Evolutionary conservation across 306 rosid genomes (phyloP), one percentile per base, ranked within the genome.

Genomic region (Corylus americana): DNA sequence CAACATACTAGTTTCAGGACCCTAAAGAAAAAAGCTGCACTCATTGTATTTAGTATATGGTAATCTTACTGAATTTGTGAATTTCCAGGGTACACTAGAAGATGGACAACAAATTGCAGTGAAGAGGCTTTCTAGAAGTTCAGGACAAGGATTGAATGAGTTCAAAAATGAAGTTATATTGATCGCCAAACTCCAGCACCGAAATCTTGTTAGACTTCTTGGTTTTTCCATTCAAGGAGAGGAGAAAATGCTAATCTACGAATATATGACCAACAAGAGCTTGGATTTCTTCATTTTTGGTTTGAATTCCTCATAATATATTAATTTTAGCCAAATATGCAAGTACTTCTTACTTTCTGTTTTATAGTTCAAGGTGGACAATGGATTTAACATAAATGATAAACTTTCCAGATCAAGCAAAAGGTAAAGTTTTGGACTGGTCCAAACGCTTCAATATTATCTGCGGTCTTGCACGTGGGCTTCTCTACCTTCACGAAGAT

Each of bases 401-500:
- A 35, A 73, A 55, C 82, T 58, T 75, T 44, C 4, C 13, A 85
- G 88, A 82, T 85, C 44, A 72, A 29, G 68, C n/a, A 31, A 82
- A 73, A 67, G 42, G 67, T 18, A 76, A 67, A 37, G 7, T 22
- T 55, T 42, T 88, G 44, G 84, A 85, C 63, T 88, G 91, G 91
- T 25, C 83, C 51, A 81, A 64, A 74, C 89, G 87, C 68, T 81
- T 83, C 77, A 70, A 79, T 74, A 85, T 88, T 35, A 55, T 83
- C 27, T 54, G 58, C 22, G 95, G 92, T 63, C 63, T 91, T 54
- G 89, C 88, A 0, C 82, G 89, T 16, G 91, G 95, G 37, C 89
- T 89, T 45, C 48, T 91, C 4, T 91, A 91, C 81, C 95, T 91
- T 59, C 92, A 91, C 74, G 84, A 87, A 48, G 90, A 87, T 81